Evolutionary conservation across 106 monocot genomes (phyloP).

Genomic region (Allium sativum): DNA sequence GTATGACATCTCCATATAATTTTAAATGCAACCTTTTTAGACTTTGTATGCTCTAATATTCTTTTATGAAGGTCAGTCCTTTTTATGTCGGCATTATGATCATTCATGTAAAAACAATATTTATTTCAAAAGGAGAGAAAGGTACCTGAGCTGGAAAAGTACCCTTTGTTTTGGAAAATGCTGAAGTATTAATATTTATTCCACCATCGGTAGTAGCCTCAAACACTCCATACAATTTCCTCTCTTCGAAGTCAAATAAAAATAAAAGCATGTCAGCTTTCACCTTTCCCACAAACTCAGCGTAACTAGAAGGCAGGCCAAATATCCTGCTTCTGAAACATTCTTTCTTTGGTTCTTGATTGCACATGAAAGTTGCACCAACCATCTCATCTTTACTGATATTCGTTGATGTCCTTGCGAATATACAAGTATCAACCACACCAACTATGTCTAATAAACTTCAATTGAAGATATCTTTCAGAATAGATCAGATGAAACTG

Average conservation of each 20-base stretch:
- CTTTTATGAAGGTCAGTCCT: background rate
- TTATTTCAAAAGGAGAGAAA: background rate
- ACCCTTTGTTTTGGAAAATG: conserved; percentile 18
- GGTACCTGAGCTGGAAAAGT: conserved; percentile 41
- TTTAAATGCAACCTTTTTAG: conserved; percentile 2
- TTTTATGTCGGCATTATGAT: background rate
- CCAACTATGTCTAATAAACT: too few species aligned
- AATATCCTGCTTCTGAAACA: conserved; percentile 30
- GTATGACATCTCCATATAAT: conserved; percentile 19
- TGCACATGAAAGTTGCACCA: conserved; percentile 52
- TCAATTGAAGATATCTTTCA: too few species aligned
- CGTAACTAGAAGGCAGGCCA: conserved; percentile 24
- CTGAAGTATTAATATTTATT: conserved; percentile 26
- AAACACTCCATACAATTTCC: conserved; percentile 42
- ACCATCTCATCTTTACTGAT: background rate
- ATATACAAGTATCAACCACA: too few species aligned
- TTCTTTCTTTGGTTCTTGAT: conserved; percentile 30
- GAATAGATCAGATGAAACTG: too few species aligned
- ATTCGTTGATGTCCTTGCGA: background rate
- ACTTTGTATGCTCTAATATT: background rate
- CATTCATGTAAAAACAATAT: background rate
- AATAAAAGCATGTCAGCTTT: conserved; percentile 34
- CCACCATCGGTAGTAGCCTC: conserved; percentile 39
- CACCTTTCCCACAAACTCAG: conserved; percentile 22
- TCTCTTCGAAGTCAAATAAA: conserved; percentile 44